These are phyloP conservation scores for Knoxia roxburghii DNA, from an alignment of 257 asterid species.

Conservation along the genomic window DNA sequence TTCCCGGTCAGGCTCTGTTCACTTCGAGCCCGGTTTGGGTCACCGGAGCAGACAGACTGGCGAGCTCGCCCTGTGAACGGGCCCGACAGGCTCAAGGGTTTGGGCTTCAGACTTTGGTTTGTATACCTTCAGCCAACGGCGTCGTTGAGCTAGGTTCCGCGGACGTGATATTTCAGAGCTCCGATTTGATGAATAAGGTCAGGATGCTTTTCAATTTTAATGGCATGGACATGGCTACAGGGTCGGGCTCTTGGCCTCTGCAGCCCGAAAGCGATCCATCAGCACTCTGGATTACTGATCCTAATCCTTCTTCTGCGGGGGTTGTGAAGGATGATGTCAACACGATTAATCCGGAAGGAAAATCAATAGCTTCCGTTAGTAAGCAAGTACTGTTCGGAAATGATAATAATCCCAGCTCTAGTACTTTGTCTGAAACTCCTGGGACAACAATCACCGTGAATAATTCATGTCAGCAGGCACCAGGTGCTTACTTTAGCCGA, in stretches of 20 bases:
- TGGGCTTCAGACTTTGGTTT: constrained; percentile 72
- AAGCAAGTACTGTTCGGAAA: constrained; percentile 32
- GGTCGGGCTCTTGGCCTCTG: constrained; percentile 43
- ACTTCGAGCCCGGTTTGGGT: constrained; percentile 68
- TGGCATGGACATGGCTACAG: constrained; percentile 37
- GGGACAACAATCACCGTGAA: constrained; percentile 8
- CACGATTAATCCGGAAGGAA: constrained; percentile 10
- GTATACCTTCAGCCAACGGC: constrained; percentile 68
- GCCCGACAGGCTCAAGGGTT: constrained; percentile 61
- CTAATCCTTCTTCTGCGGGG: constrained; percentile 34
- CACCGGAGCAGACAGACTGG: constrained; percentile 49
- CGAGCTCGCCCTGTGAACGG: constrained; percentile 53
- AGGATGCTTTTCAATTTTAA: constrained; percentile 56
- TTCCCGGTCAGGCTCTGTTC: constrained; percentile 79
- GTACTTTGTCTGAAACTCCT: constrained; percentile 40
- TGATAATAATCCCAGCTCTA: constrained; percentile 43
- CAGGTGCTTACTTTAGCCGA: constrained; percentile 26
- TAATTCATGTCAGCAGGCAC: constrained; percentile 30
- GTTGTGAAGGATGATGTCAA: constrained; percentile 28
- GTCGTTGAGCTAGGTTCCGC: constrained; percentile 90
- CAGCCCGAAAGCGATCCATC: constrained; percentile 56
- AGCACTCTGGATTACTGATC: constrained; percentile 59
- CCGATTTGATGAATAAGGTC: constrained; percentile 76
- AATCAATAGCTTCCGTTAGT: constrained; percentile 27
- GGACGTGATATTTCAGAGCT: constrained; percentile 56